Conservation (phyloP, 1,284 basidiomycete species). For the Heterobasidion occidentale region DNA sequence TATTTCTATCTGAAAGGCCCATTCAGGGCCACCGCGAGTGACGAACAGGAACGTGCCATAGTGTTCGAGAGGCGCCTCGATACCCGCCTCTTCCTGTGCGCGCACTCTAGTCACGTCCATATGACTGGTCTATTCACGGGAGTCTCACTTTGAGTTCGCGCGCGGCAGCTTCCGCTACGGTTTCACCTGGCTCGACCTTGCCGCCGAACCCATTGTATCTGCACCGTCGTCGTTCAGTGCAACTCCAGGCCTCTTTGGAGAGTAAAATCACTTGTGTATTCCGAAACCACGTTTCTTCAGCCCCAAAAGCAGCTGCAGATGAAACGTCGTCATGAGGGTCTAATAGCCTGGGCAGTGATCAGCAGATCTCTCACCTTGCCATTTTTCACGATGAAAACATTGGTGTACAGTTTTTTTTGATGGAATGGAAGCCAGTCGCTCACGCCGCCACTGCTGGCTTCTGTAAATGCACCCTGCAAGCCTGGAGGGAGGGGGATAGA, state of each 20-base stretch:
- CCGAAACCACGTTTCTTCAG: constrained; percentile 71
- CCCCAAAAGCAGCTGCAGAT: constrained; percentile 47
- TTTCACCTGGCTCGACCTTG: constrained; percentile 61
- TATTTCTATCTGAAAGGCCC: constrained; percentile 61
- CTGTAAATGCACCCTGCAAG: constrained; percentile 22
- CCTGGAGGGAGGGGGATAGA: constrained; percentile 22
- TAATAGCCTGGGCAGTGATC: not conserved
- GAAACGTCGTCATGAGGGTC: not conserved
- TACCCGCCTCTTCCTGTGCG: constrained; percentile 70
- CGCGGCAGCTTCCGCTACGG: constrained; percentile 46
- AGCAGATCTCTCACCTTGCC: constrained; percentile 20
- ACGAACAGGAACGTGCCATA: constrained; percentile 58
- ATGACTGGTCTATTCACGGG: not conserved
- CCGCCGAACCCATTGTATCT: constrained; percentile 74
- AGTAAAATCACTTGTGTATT: constrained; percentile 34
- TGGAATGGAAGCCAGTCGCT: constrained; percentile 32
- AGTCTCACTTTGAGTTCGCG: constrained; percentile 53
- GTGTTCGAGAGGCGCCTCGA: constrained; percentile 49
- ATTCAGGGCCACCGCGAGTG: constrained; percentile 33
- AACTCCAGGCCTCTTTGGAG: not conserved
- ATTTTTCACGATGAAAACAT: constrained; percentile 44
- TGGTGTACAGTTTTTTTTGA: constrained; percentile 44
- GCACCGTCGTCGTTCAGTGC: not conserved
- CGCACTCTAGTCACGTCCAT: not conserved
- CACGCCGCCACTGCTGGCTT: constrained; percentile 27